Evolutionary conservation across 805 yeast species (phyloP).

Genomic region (Candida ipomoeae): DNA sequence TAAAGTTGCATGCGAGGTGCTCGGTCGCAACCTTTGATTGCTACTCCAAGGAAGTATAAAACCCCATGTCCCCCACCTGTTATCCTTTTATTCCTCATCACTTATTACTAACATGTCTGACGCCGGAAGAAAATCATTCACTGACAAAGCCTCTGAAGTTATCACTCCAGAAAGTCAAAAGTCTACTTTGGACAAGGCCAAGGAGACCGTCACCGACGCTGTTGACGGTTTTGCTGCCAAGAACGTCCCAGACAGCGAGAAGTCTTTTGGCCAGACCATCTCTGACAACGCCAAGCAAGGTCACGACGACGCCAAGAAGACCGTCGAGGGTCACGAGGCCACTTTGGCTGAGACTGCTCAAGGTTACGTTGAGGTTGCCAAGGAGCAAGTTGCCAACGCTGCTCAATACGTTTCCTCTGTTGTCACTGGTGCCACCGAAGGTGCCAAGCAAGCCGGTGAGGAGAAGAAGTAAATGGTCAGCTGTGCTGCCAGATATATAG

Average conservation of each 20-base stretch:
- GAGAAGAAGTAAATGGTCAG: constrained; percentile 20
- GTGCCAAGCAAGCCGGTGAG: constrained; percentile 37
- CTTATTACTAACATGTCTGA: constrained; percentile 29
- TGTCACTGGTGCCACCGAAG: constrained; percentile 56
- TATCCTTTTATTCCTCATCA: background rate
- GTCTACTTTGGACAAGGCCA: constrained; percentile 57
- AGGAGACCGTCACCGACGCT: constrained; percentile 65
- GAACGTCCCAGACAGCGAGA: constrained; percentile 60
- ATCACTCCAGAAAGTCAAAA: constrained; percentile 71
- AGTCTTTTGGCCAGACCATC: constrained; percentile 65
- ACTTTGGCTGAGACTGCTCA: constrained; percentile 41
- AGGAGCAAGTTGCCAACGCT: constrained; percentile 49
- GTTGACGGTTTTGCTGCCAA: constrained; percentile 60
- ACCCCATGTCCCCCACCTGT: background rate
- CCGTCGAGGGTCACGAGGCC: constrained; percentile 21
- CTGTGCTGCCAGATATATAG: background rate
- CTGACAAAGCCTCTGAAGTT: constrained; percentile 64
- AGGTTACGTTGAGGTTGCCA: constrained; percentile 51
- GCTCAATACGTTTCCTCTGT: constrained; percentile 54
- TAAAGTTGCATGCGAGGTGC: background rate
- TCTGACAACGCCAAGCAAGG: constrained; percentile 59
- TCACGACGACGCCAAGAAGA: constrained; percentile 46
- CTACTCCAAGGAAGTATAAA: constrained; percentile 8
- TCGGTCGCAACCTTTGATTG: constrained; percentile 3
- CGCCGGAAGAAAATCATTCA: constrained; percentile 70